Conservation (phyloP, 108 stramenopile species). For the Bacterosira constricta region DNA sequence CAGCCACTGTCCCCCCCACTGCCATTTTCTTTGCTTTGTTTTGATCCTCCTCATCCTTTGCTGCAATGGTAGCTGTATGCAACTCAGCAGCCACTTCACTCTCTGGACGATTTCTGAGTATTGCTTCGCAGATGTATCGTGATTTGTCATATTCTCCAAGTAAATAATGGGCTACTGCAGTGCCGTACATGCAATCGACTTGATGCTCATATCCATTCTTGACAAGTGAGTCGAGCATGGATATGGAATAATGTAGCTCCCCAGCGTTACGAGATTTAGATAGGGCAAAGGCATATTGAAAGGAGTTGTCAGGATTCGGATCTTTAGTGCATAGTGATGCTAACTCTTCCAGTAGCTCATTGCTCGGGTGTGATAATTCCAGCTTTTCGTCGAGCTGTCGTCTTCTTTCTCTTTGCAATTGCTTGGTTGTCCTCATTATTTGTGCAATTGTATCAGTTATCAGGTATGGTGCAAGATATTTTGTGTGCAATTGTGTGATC, state of each 20-base stretch:
- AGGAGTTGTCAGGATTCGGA: constrained; percentile 70
- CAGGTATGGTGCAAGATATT: too few species aligned
- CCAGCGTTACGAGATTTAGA: constrained; percentile 61
- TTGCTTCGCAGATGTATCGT: constrained; percentile 72
- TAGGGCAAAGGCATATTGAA: constrained; percentile 87
- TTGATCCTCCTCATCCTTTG: constrained; percentile 69
- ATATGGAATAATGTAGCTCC: constrained; percentile 75
- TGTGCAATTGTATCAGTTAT: too few species aligned
- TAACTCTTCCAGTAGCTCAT: constrained; percentile 77
- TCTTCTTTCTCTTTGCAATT: constrained; percentile 56
- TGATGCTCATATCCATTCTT: constrained; percentile 82
- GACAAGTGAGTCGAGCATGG: constrained; percentile 78
- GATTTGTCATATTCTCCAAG: constrained; percentile 72
- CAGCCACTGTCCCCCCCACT: constrained; percentile 69
- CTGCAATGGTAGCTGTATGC: constrained; percentile 73
- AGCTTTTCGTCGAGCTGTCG: constrained; percentile 77
- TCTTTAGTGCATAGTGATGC: constrained; percentile 70
- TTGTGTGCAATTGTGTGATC: too few species aligned
- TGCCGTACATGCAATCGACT: constrained; percentile 86
- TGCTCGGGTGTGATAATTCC: constrained; percentile 54
- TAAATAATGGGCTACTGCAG: constrained; percentile 77
- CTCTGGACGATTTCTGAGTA: constrained; percentile 72
- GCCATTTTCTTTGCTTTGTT: constrained; percentile 69
- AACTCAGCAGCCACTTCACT: constrained; percentile 72
- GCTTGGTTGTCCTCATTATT: constrained; percentile 77